Conservation (phyloP, 2,329 filamentous ascomycete species). For the Elsinoe ampelina region DNA sequence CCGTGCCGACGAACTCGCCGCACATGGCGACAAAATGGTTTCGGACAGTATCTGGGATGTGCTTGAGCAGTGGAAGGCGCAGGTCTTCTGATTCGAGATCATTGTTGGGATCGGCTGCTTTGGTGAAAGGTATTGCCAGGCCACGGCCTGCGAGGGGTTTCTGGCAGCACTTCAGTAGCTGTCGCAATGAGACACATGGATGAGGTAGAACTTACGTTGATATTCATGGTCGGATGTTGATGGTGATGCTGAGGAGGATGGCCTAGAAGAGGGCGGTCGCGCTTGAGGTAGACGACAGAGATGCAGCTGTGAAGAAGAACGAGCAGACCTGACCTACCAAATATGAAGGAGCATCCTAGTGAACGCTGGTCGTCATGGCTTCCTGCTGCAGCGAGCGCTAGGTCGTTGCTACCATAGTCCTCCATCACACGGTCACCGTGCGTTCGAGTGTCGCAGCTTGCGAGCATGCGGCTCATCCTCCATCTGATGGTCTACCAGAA, state of each 20-base stretch:
- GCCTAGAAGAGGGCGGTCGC: too few species aligned
- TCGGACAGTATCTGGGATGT: constrained; percentile 22
- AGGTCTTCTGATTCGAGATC: constrained; percentile 20
- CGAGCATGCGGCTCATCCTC: not conserved
- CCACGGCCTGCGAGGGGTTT: constrained; percentile 20
- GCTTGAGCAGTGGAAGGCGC: constrained; percentile 22
- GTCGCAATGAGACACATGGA: constrained; percentile 1
- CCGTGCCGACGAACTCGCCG: constrained; percentile 37
- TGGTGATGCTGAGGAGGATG: not conserved
- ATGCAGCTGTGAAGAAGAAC: too few species aligned
- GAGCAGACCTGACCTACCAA: not conserved
- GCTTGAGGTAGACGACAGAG: too few species aligned
- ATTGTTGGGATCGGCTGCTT: constrained; percentile 21
- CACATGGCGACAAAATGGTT: constrained; percentile 36
- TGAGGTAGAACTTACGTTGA: constrained; percentile 18
- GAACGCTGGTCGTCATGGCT: not conserved
- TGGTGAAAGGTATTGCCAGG: constrained; percentile 26
- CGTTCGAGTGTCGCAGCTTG: not conserved
- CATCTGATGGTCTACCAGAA: not conserved
- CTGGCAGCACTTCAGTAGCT: constrained; percentile 11
- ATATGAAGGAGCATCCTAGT: not conserved
- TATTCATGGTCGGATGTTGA: constrained; percentile 19
- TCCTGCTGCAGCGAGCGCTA: not conserved
- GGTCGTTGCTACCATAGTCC: not conserved
- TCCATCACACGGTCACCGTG: not conserved